phyloP scores from a whole-genome alignment of 1,139 yeast species.

The Hansenula anomala region DNA sequence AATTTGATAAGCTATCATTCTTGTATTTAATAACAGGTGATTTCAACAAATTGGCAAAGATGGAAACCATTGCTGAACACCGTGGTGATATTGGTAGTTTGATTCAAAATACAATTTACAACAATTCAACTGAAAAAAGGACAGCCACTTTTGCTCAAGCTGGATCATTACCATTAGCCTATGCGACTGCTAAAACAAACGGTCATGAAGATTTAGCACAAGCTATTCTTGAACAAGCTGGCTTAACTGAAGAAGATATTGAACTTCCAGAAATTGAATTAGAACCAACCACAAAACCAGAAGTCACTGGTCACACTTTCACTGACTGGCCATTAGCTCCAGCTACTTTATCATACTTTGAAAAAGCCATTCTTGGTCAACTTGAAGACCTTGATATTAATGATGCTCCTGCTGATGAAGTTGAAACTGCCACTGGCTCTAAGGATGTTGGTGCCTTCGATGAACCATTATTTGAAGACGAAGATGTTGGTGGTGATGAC shows the following conservation, averaged over 20 bases:
- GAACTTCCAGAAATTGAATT: conserved; percentile 52
- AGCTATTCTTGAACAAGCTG: conserved; percentile 65
- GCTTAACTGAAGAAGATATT: conserved; percentile 58
- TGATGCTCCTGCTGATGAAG: conserved; percentile 29
- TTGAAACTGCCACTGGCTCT: conserved; percentile 9
- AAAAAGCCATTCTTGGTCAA: conserved; percentile 76
- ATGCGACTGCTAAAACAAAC: conserved; percentile 84
- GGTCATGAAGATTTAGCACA: conserved; percentile 76
- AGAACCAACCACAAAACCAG: conserved; percentile 40
- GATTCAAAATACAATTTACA: conserved; percentile 78
- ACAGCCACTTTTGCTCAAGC: conserved; percentile 69
- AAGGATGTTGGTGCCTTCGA: conserved; percentile 25
- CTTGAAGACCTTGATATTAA: conserved; percentile 52
- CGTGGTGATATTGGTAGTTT: conserved; percentile 80
- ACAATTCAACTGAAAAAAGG: conserved; percentile 72
- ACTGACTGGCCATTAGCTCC: conserved; percentile 80
- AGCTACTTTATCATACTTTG: conserved; percentile 74
- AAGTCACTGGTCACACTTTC: conserved; percentile 30
- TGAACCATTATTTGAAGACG: conserved; percentile 29
- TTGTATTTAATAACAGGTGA: conserved; percentile 85
- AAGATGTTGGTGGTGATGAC: conserved; percentile 46
- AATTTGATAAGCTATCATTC: conserved; percentile 86
- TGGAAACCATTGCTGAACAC: conserved; percentile 87
- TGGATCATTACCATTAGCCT: conserved; percentile 87
- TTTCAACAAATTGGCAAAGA: conserved; percentile 62